These are phyloP conservation scores for Spiromastix sp. DNA, from an alignment of 2,329 filamentous ascomycete species.

Conservation along the genomic window DNA sequence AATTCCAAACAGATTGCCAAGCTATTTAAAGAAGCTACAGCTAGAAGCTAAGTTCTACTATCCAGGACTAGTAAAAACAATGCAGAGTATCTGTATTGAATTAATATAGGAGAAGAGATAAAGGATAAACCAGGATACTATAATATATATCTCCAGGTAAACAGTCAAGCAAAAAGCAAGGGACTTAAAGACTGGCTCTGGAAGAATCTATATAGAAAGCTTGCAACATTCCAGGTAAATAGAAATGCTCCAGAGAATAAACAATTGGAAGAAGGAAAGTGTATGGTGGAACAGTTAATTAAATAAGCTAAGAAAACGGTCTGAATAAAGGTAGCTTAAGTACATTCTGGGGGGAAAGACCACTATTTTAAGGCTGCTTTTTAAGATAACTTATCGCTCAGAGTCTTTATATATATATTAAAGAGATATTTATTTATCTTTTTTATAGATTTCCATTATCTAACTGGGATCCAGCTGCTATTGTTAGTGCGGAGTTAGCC, in stretches of 20 bases:
- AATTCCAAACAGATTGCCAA: no score
- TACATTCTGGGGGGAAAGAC: background rate
- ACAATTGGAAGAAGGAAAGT: background rate
- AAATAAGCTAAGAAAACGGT: constrained; percentile 4
- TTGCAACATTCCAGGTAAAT: constrained; percentile 4
- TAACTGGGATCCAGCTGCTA: no score
- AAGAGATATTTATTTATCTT: no score
- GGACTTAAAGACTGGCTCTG: constrained; percentile 3
- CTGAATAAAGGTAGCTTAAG: constrained; percentile 2
- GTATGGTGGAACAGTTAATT: constrained; percentile 3
- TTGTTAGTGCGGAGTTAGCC: no score
- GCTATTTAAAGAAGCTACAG: no score
- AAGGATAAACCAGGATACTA: constrained; percentile 3
- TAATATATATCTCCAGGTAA: constrained; percentile 6
- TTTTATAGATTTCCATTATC: no score
- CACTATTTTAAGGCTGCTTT: no score
- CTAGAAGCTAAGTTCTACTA: constrained; percentile 1
- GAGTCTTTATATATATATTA: no score
- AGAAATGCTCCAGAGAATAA: constrained; percentile 3
- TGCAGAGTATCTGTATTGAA: constrained; percentile 1
- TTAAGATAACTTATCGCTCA: no score
- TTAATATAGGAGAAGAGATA: constrained; percentile 3
- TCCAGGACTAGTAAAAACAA: constrained; percentile 1
- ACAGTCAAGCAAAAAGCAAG: constrained; percentile 3
- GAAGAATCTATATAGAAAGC: constrained; percentile 4